Evolutionary conservation across 192 early-diverging fungal species (phyloP).

Genomic region (Polychytrium aggregatum): DNA sequence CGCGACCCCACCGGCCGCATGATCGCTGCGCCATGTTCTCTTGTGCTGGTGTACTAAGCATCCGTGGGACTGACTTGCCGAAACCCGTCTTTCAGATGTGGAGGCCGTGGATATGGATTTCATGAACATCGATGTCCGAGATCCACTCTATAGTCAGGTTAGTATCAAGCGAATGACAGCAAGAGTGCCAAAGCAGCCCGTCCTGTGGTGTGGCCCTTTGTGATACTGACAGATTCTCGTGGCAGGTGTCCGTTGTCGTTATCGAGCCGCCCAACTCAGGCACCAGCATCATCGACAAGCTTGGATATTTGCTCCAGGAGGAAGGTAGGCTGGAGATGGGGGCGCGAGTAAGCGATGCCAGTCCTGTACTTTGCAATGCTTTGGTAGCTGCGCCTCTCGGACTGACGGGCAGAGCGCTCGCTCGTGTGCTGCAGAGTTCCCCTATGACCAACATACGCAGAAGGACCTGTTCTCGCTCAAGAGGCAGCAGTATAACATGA

Average conservation of each 20-base stretch:
- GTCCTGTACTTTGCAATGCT: slow-evolving; percentile 24
- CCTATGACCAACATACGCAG: slow-evolving; percentile 29
- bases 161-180: too few species aligned
- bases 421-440: slow-evolving; percentile 63
- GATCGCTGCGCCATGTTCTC: too few species aligned
- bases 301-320: slow-evolving; percentile 72
- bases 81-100: slow-evolving; percentile 21
- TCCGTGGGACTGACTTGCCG: too few species aligned
- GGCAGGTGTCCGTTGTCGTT: slow-evolving; percentile 49
- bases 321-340: slow-evolving; percentile 28
- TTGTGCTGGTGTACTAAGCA: too few species aligned
- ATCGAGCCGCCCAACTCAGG: slow-evolving; percentile 89
- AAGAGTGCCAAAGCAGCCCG: too few species aligned
- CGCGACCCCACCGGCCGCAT: too few species aligned
- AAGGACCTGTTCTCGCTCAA: slow-evolving; percentile 35
- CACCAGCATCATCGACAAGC: slow-evolving; percentile 74
- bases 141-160: too few species aligned
- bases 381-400: too few species aligned
- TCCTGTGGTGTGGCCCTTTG: too few species aligned
- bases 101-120: slow-evolving; percentile 8
- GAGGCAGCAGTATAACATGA: slow-evolving; percentile 48
- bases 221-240: too few species aligned
- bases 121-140: not conserved
- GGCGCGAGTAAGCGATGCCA: slow-evolving; percentile 5
- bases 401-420: too few species aligned